A percentile compares a stretch with the other conserved stretches of the same genome.
Conservation (phyloP, 148 eudicot species). For the Rhododendron henanense region DNA sequence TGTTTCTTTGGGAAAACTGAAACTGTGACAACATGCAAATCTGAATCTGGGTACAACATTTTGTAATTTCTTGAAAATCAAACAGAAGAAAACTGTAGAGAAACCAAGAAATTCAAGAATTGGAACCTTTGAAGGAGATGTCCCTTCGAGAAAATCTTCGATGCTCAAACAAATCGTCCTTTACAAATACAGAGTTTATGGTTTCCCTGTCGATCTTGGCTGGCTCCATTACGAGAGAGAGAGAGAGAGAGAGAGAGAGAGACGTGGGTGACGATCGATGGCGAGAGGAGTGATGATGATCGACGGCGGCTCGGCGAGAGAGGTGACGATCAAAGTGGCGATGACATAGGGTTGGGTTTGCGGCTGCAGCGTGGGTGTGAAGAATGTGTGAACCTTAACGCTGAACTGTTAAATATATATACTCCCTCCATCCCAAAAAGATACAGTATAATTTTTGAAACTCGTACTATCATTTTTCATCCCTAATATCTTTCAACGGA, state of each 20-base stretch:
- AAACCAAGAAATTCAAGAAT: conserved; percentile 9
- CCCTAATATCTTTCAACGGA: no score
- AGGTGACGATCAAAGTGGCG: no score
- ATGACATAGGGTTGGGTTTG: no score
- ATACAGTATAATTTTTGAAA: no score
- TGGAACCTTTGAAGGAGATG: conserved; percentile 55
- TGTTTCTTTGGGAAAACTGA: background rate
- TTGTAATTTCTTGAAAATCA: background rate
- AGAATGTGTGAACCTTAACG: no score
- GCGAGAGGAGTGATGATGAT: no score
- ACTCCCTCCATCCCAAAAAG: no score
- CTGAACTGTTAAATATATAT: no score
- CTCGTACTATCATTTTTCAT: no score
- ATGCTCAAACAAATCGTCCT: conserved; percentile 62
- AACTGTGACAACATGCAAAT: background rate
- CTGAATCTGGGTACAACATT: background rate
- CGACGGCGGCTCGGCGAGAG: no score
- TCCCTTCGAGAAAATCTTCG: conserved; percentile 57
- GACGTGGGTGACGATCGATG: no score
- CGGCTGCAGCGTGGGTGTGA: no score
- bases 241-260: background rate
- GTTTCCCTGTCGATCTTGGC: conserved; percentile 69
- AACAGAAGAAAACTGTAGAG: background rate
- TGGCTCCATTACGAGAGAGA: conserved; percentile 51
- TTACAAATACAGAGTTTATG: conserved; percentile 51